Evolutionary conservation across 805 yeast genomes (phyloP), one percentile per base, ranked within the genome.

Genomic region (Wickerhamomyces ciferrii): DNA sequence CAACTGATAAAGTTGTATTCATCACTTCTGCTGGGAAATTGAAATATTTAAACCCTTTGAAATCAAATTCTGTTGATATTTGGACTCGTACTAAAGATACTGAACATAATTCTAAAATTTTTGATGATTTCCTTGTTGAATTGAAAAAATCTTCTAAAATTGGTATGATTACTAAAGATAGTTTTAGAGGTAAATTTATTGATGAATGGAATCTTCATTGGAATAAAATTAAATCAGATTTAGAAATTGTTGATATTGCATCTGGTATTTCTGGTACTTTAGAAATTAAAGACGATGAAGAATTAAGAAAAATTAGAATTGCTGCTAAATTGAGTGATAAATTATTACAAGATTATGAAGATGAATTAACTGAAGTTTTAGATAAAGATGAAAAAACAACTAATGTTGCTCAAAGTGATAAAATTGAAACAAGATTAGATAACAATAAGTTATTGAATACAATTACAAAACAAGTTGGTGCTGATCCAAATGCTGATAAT

Each of bases 1-100:
- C 86, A 3, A 73, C 75, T 45, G 78, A 76, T 35, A 80, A 79
- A 53, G 70, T 81, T 35, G 65, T 80, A 4, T 70, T 92, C 45
- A 73, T 91, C 48, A 91, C 97, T 0, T 83, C 92, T 27, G 84
- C 81, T 42, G 88, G 88, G 7, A 92, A 92, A 66, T 89, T 95
- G 38, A 87, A 83, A 62, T 84, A 90, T 68, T 69, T 92, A 54
- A 76, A 75, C 39, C 76, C 79, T 6, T 72, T 89, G 57, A 71
- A 75, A 31, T 59, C 72, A 11, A 67, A 74, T 27, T 66, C 74
- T 43, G 72, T 72, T 31, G 71, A 70, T 42, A 68, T 92, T 39
- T 78, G 92, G 81, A 72, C 84, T 31, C 78, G 98, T 62, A 84
- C 83, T 19, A 91, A 91, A 63, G 96, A 90, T 58, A 75, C 75